Evolutionary conservation across 441 rosid species (phyloP), one percentile per base, ranked within the genome.

Genomic region (Croton setiger): DNA sequence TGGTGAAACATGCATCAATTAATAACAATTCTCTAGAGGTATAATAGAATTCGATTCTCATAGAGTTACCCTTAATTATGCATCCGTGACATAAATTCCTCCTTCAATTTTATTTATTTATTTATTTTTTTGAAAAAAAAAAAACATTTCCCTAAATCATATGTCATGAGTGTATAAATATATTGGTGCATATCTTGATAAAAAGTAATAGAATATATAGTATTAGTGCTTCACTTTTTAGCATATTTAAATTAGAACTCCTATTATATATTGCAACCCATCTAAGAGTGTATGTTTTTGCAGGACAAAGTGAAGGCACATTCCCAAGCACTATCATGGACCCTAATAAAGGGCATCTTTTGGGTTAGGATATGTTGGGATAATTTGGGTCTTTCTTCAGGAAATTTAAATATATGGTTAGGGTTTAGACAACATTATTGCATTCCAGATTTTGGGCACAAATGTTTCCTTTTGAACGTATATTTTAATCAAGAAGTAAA

Each of bases 271-370:
- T 5, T 11, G 20, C 7, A 43, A 31, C 12, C 12, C 43, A 39
- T 39, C 43, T 10, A 31, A 31, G 9, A 56, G 60, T 54, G 57
- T 61, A 56, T 54, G 57, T 48, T 31, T 63, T 36, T 57, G 54
- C 39, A 60, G 69, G 52, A 47, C 44, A 74, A 58, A 67, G 72
- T 44, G 70, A 74, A 63, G 63, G 63, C 73, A 76, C 23, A 18
- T 57, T 4, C 41, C 27, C 14, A 41, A 39, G 13, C 15, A 1
- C 65, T 35, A 74, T 56, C 76, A 68, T 47, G 52, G 72, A 61
- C 60, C 71, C 37, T 37, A 47, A 17, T 8, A 5, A 11, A 17
- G 49, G 69, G 60, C 53, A 49, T n/a, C 52, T 49, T 62, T 54
- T 31, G 36, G 8, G 49, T 63, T 51, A 48, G 6, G 49, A 3